Conservation (phyloP, 768 basidiomycete genomes). For the Phylloporus rhodoxanthus region DNA sequence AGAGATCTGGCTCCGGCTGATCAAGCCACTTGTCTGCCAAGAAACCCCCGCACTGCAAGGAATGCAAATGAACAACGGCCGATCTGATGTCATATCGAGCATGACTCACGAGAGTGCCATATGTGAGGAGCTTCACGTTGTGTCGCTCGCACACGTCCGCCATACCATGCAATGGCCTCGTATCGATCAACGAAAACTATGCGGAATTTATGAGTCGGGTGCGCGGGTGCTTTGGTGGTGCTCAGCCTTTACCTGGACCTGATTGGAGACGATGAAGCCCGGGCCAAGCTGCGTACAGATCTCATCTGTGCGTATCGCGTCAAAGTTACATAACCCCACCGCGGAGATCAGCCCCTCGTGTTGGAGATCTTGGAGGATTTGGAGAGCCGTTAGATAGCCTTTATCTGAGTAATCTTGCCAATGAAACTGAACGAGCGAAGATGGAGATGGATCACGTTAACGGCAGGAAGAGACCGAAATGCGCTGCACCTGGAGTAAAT, state of each 20-base stretch:
- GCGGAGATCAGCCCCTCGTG: slow-evolving; percentile 53
- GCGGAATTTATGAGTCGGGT: slow-evolving; percentile 7
- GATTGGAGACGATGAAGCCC: slow-evolving; percentile 72
- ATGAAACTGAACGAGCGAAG: slow-evolving; percentile 49
- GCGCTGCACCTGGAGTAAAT: slow-evolving; percentile 61
- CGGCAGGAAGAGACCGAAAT: neutral
- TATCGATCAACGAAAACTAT: slow-evolving; percentile 80
- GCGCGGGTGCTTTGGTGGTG: neutral
- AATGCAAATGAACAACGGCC: slow-evolving; percentile 1
- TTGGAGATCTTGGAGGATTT: slow-evolving; percentile 55
- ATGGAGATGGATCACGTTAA: neutral
- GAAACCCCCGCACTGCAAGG: slow-evolving; percentile 72
- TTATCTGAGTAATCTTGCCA: slow-evolving; percentile 65
- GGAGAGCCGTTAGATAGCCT: slow-evolving; percentile 43
- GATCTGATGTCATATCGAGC: neutral
- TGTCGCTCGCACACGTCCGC: slow-evolving; percentile 70
- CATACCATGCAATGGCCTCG: slow-evolving; percentile 72
- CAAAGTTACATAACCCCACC: slow-evolving; percentile 79
- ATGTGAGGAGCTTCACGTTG: slow-evolving; percentile 68
- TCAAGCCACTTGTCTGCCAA: slow-evolving; percentile 72
- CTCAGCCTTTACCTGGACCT: slow-evolving; percentile 58
- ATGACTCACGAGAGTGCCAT: slow-evolving; percentile 66
- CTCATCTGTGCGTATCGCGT: slow-evolving; percentile 67
- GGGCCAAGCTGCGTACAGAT: slow-evolving; percentile 72
- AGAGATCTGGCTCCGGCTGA: slow-evolving; percentile 63